Evolutionary conservation across 805 yeast genomes (phyloP).

Genomic region (Yarrowia alimentaria): DNA sequence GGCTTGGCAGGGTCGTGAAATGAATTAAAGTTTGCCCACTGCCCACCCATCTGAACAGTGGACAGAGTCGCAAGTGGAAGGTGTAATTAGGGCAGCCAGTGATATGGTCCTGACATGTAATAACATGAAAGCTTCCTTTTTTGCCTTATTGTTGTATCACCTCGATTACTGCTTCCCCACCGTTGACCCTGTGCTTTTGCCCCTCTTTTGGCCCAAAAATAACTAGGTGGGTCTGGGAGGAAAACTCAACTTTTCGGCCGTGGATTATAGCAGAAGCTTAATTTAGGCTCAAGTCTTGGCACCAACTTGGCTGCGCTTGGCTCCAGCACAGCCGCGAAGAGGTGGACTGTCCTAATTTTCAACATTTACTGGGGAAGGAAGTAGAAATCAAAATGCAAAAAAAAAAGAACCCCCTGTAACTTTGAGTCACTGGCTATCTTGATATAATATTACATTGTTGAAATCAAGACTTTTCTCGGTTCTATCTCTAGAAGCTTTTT

Average conservation of each 20-base stretch:
- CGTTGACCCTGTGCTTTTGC: too few species aligned
- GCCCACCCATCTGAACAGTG: constrained; percentile 23
- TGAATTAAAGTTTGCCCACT: constrained; percentile 14
- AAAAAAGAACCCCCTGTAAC: background rate
- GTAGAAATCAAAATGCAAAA: too few species aligned
- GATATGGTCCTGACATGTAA: too few species aligned
- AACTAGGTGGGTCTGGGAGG: constrained; percentile 13
- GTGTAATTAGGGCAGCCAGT: too few species aligned
- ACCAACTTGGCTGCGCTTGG: constrained; percentile 25
- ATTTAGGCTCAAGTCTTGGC: constrained; percentile 26
- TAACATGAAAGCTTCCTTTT: too few species aligned
- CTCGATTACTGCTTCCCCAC: too few species aligned
- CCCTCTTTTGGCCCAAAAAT: constrained; percentile 12
- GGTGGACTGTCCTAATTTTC: background rate
- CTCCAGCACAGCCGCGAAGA: constrained; percentile 21
- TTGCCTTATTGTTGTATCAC: too few species aligned
- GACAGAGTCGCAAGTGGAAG: background rate
- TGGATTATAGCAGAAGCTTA: background rate
- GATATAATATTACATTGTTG: too few species aligned
- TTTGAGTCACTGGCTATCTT: too few species aligned
- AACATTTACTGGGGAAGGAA: too few species aligned
- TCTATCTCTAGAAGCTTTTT: background rate
- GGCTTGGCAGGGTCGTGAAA: constrained; percentile 25
- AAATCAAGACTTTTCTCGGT: too few species aligned
- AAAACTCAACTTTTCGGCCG: background rate